Conservation (phyloP, 345 rosid species). For the Brassica incana region DNA sequence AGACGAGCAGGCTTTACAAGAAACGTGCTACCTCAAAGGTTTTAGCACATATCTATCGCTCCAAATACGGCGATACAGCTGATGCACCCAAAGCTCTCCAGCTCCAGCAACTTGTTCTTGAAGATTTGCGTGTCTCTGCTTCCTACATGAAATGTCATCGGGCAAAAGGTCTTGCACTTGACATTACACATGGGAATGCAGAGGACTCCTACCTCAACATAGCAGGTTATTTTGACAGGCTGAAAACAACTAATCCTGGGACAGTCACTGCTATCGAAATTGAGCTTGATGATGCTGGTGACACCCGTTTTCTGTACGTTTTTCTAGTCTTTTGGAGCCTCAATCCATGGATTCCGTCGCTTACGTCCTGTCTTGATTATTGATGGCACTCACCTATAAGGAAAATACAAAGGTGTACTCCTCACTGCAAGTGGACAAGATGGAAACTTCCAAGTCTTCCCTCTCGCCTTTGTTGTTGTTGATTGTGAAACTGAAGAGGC, state of each 20-base stretch:
- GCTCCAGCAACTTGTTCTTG: no score
- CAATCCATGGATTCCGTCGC: not conserved
- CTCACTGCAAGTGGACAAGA: not conserved
- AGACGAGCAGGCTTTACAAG: no score
- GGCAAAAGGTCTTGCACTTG: no score
- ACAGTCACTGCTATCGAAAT: not conserved
- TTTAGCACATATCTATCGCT: no score
- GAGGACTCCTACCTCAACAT: not conserved
- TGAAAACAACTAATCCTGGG: not conserved
- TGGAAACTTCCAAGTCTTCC: not conserved
- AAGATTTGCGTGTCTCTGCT: no score
- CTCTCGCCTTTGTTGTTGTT: not conserved
- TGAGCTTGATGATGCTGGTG: not conserved
- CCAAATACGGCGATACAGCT: no score
- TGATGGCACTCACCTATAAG: not conserved
- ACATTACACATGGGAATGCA: no score
- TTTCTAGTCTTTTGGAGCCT: not conserved
- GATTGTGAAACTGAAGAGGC: not conserved
- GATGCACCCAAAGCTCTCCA: no score
- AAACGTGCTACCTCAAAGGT: no score
- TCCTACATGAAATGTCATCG: no score
- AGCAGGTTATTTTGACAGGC: not conserved
- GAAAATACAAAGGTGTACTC: not conserved
- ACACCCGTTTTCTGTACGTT: not conserved
- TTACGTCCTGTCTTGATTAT: no score